Percentiles rank a stretch among this genome's conserved stretches.
Evolutionary conservation across 352 stramenopile genomes (phyloP).

Genomic region (Pythium oligandrum): DNA sequence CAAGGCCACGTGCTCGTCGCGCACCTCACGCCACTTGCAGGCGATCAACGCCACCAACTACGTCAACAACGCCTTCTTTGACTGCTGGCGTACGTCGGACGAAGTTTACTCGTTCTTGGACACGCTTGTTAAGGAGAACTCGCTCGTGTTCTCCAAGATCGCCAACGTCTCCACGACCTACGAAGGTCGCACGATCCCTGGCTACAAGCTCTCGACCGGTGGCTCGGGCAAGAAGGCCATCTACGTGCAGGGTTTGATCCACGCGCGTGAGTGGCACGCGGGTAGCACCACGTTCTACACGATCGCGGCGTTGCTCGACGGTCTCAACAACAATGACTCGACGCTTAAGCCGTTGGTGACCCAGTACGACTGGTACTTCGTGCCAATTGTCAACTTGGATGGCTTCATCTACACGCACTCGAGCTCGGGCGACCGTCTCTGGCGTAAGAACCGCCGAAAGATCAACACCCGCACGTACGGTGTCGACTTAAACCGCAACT

Average conservation of each 20-base stretch:
- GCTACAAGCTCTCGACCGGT: conserved; percentile 25
- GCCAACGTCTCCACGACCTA: conserved; percentile 20
- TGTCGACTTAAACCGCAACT: conserved; percentile 35
- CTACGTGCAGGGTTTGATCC: conserved; percentile 25
- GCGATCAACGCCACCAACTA: conserved; percentile 17
- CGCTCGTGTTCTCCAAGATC: conserved; percentile 20
- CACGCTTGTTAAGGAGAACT: conserved; percentile 14
- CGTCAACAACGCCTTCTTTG: conserved; percentile 23
- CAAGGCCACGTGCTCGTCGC: conserved; percentile 8
- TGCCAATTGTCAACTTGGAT: conserved; percentile 31
- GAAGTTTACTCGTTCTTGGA: conserved; percentile 25
- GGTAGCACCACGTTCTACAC: conserved; percentile 22
- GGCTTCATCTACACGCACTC: conserved; percentile 25
- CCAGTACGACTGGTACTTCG: conserved; percentile 29
- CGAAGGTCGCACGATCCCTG: conserved; percentile 18
- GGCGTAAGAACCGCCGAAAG: conserved; percentile 27
- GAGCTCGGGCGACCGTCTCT: conserved; percentile 18
- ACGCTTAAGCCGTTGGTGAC: conserved; percentile 19
- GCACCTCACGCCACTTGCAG: conserved; percentile 13
- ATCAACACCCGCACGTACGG: conserved; percentile 15
- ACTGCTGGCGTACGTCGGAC: conserved; percentile 23
- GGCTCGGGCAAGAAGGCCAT: conserved; percentile 16
- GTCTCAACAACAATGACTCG: conserved; percentile 16
- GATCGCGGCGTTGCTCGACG: conserved; percentile 23
- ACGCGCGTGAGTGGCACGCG: conserved; percentile 31